phyloP scores from a whole-genome alignment of 129 eudicot species.

The Tagetes patula region DNA sequence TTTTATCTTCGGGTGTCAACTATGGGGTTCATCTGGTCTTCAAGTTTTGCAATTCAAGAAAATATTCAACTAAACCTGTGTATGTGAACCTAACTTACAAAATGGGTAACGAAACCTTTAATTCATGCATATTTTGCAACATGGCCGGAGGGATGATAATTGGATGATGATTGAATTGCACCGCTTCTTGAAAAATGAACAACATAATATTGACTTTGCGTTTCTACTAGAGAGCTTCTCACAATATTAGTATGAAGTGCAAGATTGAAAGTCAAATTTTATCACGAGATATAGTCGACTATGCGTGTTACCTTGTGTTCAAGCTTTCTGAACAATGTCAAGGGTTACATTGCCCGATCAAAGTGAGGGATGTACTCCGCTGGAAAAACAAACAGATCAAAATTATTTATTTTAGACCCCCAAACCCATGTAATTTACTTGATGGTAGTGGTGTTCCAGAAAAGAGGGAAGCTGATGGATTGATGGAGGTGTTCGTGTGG shows the following conservation, averaged over 20 bases:
- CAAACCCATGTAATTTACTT: slow-evolving; percentile 10
- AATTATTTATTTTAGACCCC: slow-evolving; percentile 16
- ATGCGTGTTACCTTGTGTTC: slow-evolving; percentile 14
- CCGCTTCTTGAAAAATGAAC: too few relatives aligned
- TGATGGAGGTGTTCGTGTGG: slow-evolving; percentile 24
- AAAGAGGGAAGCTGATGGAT: slow-evolving; percentile 18
- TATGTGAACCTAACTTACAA: too few relatives aligned
- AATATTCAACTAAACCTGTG: too few relatives aligned
- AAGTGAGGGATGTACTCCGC: slow-evolving; percentile 2
- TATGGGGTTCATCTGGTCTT: too few relatives aligned
- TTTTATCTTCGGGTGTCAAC: too few relatives aligned
- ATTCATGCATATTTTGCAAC: too few relatives aligned
- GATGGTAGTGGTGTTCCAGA: neutral
- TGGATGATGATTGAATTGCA: too few relatives aligned
- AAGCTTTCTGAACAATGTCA: slow-evolving; percentile 19
- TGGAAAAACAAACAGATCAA: neutral
- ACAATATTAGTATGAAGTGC: slow-evolving; percentile 6
- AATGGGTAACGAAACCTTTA: too few relatives aligned
- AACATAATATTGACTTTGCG: too few relatives aligned
- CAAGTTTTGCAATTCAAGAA: too few relatives aligned
- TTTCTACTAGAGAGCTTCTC: too few relatives aligned
- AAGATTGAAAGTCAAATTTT: slow-evolving; percentile 1
- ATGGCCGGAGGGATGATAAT: too few relatives aligned
- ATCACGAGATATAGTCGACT: neutral
- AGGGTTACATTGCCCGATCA: slow-evolving; percentile 1